These are phyloP conservation scores for Dipteronia sinensis DNA, from an alignment of 345 rosid species.

Conservation along the genomic window DNA sequence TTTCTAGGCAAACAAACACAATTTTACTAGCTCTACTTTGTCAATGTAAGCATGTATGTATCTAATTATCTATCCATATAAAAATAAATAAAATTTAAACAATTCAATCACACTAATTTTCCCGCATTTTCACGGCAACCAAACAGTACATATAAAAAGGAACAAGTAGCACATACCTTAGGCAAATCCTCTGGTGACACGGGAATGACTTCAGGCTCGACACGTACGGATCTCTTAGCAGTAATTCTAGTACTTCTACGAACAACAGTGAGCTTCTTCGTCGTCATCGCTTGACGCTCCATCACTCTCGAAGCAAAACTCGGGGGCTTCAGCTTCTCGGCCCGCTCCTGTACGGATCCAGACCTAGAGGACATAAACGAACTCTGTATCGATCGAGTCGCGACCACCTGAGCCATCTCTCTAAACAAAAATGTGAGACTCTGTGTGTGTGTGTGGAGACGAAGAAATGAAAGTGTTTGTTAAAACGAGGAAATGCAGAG, in stretches of 20 bases:
- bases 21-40: not conserved
- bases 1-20: not conserved
- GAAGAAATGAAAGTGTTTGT: not conserved
- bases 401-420: slow-evolving; percentile 80
- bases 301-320: slow-evolving; percentile 53
- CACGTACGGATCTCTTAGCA: slow-evolving; percentile 53
- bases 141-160: slow-evolving; percentile 10
- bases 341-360: slow-evolving; percentile 52
- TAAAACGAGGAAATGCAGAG: slow-evolving; percentile 12
- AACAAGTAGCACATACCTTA: slow-evolving; percentile 34
- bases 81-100: not conserved
- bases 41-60: no score
- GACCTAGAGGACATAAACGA: slow-evolving; percentile 43
- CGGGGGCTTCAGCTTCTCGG: slow-evolving; percentile 51
- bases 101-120: not conserved
- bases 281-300: slow-evolving; percentile 30
- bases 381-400: slow-evolving; percentile 63
- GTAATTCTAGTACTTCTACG: slow-evolving; percentile 39
- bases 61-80: no score
- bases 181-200: slow-evolving; percentile 70
- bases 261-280: slow-evolving; percentile 24
- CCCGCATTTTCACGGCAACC: slow-evolving; percentile 9
- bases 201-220: slow-evolving; percentile 65
- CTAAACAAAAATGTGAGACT: not conserved
- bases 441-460: not conserved